These are phyloP conservation scores for Beta vulgaris DNA, from an alignment of 148 eudicot species.

Conservation along the genomic window DNA sequence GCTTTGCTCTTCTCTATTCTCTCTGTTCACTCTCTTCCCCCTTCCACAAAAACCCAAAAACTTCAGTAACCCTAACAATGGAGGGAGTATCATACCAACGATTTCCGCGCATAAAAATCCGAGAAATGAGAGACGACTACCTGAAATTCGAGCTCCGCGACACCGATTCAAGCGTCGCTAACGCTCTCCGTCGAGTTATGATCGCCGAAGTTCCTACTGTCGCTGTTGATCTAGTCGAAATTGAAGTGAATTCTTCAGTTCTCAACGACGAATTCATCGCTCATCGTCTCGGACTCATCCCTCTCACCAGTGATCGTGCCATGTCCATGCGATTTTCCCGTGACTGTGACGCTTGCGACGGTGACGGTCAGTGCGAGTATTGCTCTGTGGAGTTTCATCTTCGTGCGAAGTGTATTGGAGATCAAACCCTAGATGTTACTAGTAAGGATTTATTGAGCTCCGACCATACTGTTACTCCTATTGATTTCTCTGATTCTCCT, in stretches of 20 bases:
- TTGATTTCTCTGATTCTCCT: conserved; percentile 65
- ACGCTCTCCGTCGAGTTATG: conserved; percentile 95
- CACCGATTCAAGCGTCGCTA: conserved; percentile 77
- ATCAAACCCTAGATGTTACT: conserved; percentile 83
- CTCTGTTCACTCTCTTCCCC: not conserved
- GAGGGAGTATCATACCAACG: conserved; percentile 59
- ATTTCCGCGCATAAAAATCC: conserved; percentile 73
- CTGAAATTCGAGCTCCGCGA: conserved; percentile 79
- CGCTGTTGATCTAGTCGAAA: conserved; percentile 88
- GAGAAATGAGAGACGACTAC: conserved; percentile 67
- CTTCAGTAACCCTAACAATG: conserved; percentile 15
- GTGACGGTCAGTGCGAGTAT: conserved; percentile 92
- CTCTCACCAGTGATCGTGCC: conserved; percentile 80
- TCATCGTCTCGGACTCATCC: conserved; percentile 79
- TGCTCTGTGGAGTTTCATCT: conserved; percentile 93
- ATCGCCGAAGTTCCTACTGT: conserved; percentile 92
- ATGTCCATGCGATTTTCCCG: conserved; percentile 96
- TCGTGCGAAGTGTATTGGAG: conserved; percentile 66
- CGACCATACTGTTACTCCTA: conserved; percentile 76
- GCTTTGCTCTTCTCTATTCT: too few species aligned
- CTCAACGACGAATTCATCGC: conserved; percentile 92
- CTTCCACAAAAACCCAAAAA: conserved; percentile 11
- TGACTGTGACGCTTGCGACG: conserved; percentile 93
- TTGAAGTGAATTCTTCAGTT: conserved; percentile 88
- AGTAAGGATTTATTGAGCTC: conserved; percentile 77